Evolutionary conservation across 805 yeast species (phyloP), one percentile per base, ranked within the genome.

Genomic region (Blastobotrys robertii): DNA sequence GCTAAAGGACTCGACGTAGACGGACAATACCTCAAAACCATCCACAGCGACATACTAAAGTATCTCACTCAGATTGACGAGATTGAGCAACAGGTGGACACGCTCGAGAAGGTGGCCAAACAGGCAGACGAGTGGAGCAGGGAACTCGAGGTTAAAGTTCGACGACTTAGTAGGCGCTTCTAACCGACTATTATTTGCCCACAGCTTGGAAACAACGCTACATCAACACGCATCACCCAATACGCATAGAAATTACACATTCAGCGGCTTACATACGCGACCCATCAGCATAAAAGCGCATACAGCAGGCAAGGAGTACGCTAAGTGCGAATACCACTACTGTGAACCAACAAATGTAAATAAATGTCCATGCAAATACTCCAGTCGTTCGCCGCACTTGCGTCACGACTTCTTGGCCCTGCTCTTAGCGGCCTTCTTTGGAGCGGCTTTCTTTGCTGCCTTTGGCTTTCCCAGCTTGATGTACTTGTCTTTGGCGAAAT

Each of bases 111-210:
- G 2, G 49, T 82, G 2, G 69, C 73, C 8, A 60, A 62, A 16
- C 87, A 83, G 49, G 52, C 83, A 30, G 84, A 80, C 44, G 73
- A 69, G 46, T 79, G 82, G 75, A 68, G 79, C 4, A 58, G 65
- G 19, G 84, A 79, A 51, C 52, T 79, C 40, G 76, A 69, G 35
- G 67, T 67, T 4, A 74, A 76, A 52, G 51, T 47, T 9, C 42
- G 54, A 8, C 39, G 53, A 6, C 16, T 14, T 3, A 34, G 19
- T 15, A 19, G 14, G 14, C 44, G 37, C 38, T 5, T 19, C 25
- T 19, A 19, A 19, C 6, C 25, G 6, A 13, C 3, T 4, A 12
- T n/a, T 12, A 31, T 12, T n/a, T 31, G 34, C 14, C 14, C 34
- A 31, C 34, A 31, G 14, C 7, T 12, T 12, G 14, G 13, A 31